Base-by-base conservation (phyloP, 768 basidiomycete species). In the Podaxis sp. region DNA sequence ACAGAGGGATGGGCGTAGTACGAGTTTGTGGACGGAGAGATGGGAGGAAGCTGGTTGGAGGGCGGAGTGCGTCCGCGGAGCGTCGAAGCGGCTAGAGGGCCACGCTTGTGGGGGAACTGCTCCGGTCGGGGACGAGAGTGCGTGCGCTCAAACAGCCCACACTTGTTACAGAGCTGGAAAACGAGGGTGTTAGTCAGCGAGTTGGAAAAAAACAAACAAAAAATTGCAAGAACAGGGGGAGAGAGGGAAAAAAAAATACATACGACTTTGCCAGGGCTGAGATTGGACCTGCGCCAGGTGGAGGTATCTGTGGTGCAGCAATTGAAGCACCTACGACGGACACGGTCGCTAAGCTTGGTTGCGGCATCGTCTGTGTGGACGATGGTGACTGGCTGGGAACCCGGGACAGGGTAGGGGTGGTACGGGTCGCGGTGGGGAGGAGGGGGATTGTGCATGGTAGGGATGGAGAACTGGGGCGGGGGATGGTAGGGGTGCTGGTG, bases 251-350 rank as follows among this genome's bases (percentile, higher is more conserved):
- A 17, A 27, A 25, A 7, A 80, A 33, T 33, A 33, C 80, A 54
- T 62, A 82, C 80, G 67, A 93, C 91, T 83, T 93, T 93, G 27
- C 91, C 91, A 1, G 90, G 90, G 63, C 84, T 87, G 63, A 93
- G 81, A 69, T 89, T 91, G 15, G 85, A 86, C 63, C 91, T 75
- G 38, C 91, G 75, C 91, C 91, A 93, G 25, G 90, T 92, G 55
- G 87, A 88, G 36, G 91, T 92, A 65, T 93, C 91, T 13, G 91
- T 91, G 25, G 90, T 92, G 71, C 88, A 87, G 73, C 91, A 93
- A 71, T 93, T 93, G 82, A 89, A 92, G 73, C 91, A 93, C 52
- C 90, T 77, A 40, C 91, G 75, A 27, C 91, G 81, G 54, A 93
- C 87, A 43, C 89, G 81, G 70, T 91, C 89, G 69, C 85, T 88